A percentile compares a stretch with the other conserved stretches of the same genome.
These are phyloP conservation scores for Colletotrichum cereale DNA, from an alignment of 2,329 filamentous ascomycete genomes.

Conservation along the genomic window DNA sequence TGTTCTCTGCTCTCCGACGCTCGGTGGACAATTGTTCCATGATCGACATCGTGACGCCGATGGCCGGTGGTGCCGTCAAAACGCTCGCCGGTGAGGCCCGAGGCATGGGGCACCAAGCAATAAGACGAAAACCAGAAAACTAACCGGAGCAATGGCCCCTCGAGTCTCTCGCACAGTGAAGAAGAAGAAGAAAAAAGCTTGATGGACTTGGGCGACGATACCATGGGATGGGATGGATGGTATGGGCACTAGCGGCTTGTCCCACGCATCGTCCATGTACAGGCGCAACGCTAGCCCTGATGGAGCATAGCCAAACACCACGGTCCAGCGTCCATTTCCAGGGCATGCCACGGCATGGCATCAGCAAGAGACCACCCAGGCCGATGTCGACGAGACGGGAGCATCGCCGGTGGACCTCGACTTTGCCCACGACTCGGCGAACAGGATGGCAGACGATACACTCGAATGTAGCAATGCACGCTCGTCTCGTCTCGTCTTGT, in stretches of 20 bases:
- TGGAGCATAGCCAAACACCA: slow-evolving; percentile 19
- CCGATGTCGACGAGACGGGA: slow-evolving; percentile 13
- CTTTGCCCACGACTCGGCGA: slow-evolving; percentile 9
- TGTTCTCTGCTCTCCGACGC: background rate
- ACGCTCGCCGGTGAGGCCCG: slow-evolving; percentile 11
- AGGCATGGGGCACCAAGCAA: slow-evolving; percentile 7
- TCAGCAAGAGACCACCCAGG: background rate
- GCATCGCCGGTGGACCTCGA: slow-evolving; percentile 30
- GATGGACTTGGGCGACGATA: slow-evolving; percentile 8
- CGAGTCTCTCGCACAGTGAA: slow-evolving; percentile 28
- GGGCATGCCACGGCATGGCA: background rate
- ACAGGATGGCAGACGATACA: slow-evolving; percentile 3
- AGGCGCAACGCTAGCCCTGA: slow-evolving; percentile 3
- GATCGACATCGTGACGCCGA: slow-evolving; percentile 18
- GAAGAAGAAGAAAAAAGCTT: background rate
- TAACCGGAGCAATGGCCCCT: slow-evolving; percentile 25
- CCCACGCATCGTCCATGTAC: slow-evolving; percentile 1
- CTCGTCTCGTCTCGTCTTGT: slow-evolving; percentile 28
- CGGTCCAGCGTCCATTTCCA: background rate
- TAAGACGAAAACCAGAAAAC: slow-evolving; percentile 33
- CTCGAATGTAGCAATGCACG: slow-evolving; percentile 17
- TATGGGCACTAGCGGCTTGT: slow-evolving; percentile 13
- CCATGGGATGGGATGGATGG: slow-evolving; percentile 7
- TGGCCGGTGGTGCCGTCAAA: background rate
- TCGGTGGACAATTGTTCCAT: slow-evolving; percentile 20